Conservation (phyloP, 345 rosid species). For the Conringia planisiliqua region DNA sequence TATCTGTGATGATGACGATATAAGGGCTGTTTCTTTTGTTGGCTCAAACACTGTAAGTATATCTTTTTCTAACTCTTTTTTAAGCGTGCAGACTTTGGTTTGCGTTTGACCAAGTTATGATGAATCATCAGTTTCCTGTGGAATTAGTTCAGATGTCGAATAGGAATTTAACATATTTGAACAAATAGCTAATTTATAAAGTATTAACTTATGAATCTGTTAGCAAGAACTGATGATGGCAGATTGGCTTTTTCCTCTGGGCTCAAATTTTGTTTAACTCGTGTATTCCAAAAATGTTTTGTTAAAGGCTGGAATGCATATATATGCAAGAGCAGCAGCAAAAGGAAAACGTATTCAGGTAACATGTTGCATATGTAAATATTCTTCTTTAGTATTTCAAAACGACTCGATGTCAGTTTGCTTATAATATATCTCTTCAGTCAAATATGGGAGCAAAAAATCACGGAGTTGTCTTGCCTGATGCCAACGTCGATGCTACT, state of each 20-base stretch:
- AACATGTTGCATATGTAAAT: slow-evolving; percentile 10
- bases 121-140: background rate
- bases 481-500: slow-evolving; percentile 75
- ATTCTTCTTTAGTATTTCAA: background rate
- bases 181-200: background rate
- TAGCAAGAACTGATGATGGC: background rate
- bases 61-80: background rate
- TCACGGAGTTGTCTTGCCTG: slow-evolving; percentile 84
- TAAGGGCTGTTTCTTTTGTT: slow-evolving; percentile 91
- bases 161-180: background rate
- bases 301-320: slow-evolving; percentile 95
- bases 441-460: slow-evolving; percentile 99
- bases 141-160: background rate
- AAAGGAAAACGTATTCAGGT: slow-evolving; percentile 98
- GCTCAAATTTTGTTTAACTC: background rate
- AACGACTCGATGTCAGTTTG: slow-evolving; percentile 1
- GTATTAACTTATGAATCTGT: background rate
- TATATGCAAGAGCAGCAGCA: slow-evolving; percentile 84
- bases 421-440: slow-evolving; percentile 40
- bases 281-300: background rate
- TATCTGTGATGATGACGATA: slow-evolving; percentile 78
- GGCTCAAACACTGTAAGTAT: slow-evolving; percentile 87
- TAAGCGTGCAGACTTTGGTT: background rate
- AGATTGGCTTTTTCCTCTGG: background rate
- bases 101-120: background rate